These are phyloP conservation scores for Rhizopogon salebrosus DNA, from an alignment of 768 basidiomycete genomes.

Conservation along the genomic window DNA sequence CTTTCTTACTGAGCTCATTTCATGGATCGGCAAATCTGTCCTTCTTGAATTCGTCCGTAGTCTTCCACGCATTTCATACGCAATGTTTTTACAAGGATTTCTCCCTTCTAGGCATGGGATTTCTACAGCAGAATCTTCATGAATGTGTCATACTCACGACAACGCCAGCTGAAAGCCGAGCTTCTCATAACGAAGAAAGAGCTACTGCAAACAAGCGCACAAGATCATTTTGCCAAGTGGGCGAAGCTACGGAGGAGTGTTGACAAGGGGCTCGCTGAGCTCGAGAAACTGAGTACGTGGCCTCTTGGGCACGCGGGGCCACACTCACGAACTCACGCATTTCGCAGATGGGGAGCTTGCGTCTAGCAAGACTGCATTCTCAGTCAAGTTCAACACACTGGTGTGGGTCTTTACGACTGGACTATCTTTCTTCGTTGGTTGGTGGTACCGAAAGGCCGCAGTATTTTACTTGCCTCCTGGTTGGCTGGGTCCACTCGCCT, in stretches of 20 bases:
- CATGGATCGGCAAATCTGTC: conserved; percentile 86
- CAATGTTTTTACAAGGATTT: neutral
- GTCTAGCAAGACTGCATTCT: conserved; percentile 55
- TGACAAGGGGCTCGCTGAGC: conserved; percentile 86
- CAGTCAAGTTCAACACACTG: conserved; percentile 62
- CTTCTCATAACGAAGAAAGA: conserved; percentile 80
- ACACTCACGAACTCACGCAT: conserved; percentile 1
- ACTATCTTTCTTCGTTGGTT: conserved; percentile 75
- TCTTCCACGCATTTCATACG: conserved; percentile 2
- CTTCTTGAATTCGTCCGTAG: conserved; percentile 71
- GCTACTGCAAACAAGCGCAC: conserved; percentile 84
- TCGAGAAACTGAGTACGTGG: conserved; percentile 86
- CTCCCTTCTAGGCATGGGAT: conserved; percentile 57
- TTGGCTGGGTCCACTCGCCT: conserved; percentile 86
- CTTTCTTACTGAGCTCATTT: conserved; percentile 76
- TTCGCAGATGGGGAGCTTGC: conserved; percentile 61
- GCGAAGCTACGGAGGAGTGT: conserved; percentile 86
- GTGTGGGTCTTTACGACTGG: conserved; percentile 89
- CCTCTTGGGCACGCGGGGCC: neutral
- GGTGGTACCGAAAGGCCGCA: conserved; percentile 87
- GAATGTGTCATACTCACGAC: conserved; percentile 46
- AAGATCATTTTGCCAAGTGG: conserved; percentile 99
- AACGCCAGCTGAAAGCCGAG: conserved; percentile 72
- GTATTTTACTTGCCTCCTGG: conserved; percentile 90
- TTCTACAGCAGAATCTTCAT: conserved; percentile 66